A percentile compares a stretch with the other conserved stretches of the same genome.
These are phyloP conservation scores for Colletotrichum spinosum DNA, from an alignment of 2,329 filamentous ascomycete species.

Conservation along the genomic window DNA sequence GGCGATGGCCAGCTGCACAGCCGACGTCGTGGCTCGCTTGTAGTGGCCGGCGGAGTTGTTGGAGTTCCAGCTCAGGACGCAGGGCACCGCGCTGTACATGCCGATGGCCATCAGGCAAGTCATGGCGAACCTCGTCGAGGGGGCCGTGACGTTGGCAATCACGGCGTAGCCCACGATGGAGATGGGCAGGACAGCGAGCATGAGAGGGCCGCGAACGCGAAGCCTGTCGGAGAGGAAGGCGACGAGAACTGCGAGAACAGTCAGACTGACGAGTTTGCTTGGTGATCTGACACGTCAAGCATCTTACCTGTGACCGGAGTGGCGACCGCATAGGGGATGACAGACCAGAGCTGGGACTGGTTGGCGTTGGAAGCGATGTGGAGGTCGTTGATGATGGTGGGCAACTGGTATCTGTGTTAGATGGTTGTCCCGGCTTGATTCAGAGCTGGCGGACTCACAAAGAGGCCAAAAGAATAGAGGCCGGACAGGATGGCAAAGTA, in stretches of 20 bases:
- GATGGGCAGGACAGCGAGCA: slow-evolving; percentile 72
- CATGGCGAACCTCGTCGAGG: slow-evolving; percentile 71
- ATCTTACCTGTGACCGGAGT: slow-evolving; percentile 62
- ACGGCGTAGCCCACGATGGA: slow-evolving; percentile 75
- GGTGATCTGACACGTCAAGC: rapidly evolving
- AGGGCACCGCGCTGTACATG: slow-evolving; percentile 72
- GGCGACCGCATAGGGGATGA: slow-evolving; percentile 73
- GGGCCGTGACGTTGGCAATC: slow-evolving; percentile 65
- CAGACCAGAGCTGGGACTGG: slow-evolving; percentile 71
- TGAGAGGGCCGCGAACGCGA: slow-evolving; percentile 68
- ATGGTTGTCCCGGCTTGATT: neutral
- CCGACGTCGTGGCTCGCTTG: slow-evolving; percentile 75
- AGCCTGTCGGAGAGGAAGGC: slow-evolving; percentile 72
- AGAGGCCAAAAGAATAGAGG: slow-evolving; percentile 73
- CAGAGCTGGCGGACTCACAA: slow-evolving; percentile 54
- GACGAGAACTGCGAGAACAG: slow-evolving; percentile 53
- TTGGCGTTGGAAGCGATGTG: slow-evolving; percentile 65
- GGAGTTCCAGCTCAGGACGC: slow-evolving; percentile 73
- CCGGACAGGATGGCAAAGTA: slow-evolving; percentile 71
- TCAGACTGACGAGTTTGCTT: neutral
- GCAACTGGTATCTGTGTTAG: slow-evolving; percentile 55
- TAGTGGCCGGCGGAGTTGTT: slow-evolving; percentile 78
- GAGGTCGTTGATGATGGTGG: slow-evolving; percentile 72
- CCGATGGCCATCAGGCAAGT: slow-evolving; percentile 76
- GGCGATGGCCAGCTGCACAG: slow-evolving; percentile 73